phyloP scores from a whole-genome alignment of 2,329 filamentous ascomycete genomes.

The Xylariaceae sp. region DNA sequence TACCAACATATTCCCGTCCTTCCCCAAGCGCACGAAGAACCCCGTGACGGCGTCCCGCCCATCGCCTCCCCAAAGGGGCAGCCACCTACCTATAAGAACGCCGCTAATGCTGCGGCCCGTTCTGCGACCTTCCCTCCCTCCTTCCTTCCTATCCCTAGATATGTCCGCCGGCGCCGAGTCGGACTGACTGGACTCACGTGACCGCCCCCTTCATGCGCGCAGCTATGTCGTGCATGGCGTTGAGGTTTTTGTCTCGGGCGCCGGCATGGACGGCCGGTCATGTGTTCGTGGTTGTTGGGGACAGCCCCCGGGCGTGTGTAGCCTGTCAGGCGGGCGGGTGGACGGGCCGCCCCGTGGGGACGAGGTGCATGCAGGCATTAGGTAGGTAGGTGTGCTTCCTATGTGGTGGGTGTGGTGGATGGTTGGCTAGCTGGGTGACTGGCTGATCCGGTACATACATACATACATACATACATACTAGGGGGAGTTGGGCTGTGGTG shows the following conservation, averaged over 20 bases:
- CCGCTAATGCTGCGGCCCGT: conserved; percentile 11
- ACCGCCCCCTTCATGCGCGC: conserved; percentile 21
- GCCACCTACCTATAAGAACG: neutral
- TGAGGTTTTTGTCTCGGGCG: neutral
- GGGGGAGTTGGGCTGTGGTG: no score
- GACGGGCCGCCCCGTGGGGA: no score
- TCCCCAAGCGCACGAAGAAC: neutral
- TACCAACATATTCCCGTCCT: neutral
- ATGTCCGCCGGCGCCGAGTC: conserved; percentile 2
- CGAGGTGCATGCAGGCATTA: no score
- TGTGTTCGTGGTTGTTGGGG: conserved; percentile 10
- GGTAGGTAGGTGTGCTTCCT: no score
- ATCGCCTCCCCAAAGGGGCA: neutral
- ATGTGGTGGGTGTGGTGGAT: no score
- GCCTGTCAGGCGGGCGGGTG: neutral
- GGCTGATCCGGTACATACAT: no score
- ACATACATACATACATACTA: no score
- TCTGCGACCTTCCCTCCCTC: conserved; percentile 7
- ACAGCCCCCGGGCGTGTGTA: no score
- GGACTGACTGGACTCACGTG: conserved; percentile 24
- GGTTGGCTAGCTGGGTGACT: no score
- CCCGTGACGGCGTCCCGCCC: no score
- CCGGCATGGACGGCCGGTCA: conserved; percentile 20
- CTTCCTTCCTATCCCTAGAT: neutral
- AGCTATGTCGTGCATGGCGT: conserved; percentile 31